These are phyloP conservation scores for Byssochlamys sp. DNA, from an alignment of 2,329 filamentous ascomycete species.

Conservation along the genomic window DNA sequence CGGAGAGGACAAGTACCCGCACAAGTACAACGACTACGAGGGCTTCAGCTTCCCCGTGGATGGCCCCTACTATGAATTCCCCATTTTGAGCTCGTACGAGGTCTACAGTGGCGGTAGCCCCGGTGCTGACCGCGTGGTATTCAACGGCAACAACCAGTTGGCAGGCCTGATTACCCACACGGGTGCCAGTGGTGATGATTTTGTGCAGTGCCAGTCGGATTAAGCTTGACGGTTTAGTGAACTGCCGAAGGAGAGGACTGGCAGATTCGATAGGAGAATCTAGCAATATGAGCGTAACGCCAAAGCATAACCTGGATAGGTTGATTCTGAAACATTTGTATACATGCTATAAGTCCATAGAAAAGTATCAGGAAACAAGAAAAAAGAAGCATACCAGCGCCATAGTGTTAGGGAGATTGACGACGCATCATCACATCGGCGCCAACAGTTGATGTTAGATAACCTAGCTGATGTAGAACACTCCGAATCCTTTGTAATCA, in stretches of 20 bases:
- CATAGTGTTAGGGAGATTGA: too few relatives aligned
- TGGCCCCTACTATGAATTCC: slow-evolving; percentile 57
- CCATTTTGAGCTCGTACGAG: slow-evolving; percentile 41
- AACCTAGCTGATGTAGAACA: too few relatives aligned
- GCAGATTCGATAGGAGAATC: background rate
- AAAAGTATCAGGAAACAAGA: too few relatives aligned
- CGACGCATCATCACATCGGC: too few relatives aligned
- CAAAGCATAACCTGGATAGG: too few relatives aligned
- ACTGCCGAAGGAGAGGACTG: background rate
- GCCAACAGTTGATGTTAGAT: too few relatives aligned
- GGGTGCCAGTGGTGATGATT: slow-evolving; percentile 58
- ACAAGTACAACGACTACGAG: slow-evolving; percentile 54
- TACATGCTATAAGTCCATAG: too few relatives aligned
- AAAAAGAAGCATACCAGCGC: too few relatives aligned
- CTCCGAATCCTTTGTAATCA: too few relatives aligned
- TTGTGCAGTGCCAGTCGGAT: slow-evolving; percentile 52
- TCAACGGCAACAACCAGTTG: slow-evolving; percentile 47
- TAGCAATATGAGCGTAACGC: background rate
- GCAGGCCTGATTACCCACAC: slow-evolving; percentile 62
- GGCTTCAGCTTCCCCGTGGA: slow-evolving; percentile 50
- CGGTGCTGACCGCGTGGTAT: slow-evolving; percentile 57
- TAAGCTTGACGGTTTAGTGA: background rate
- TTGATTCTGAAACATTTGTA: too few relatives aligned
- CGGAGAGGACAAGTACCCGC: slow-evolving; percentile 43
- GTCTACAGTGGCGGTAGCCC: slow-evolving; percentile 53